A percentile compares a stretch with the other conserved stretches of the same genome.
phyloP scores from a whole-genome alignment of 2,329 filamentous ascomycete species.

The Didymella lethalis region DNA sequence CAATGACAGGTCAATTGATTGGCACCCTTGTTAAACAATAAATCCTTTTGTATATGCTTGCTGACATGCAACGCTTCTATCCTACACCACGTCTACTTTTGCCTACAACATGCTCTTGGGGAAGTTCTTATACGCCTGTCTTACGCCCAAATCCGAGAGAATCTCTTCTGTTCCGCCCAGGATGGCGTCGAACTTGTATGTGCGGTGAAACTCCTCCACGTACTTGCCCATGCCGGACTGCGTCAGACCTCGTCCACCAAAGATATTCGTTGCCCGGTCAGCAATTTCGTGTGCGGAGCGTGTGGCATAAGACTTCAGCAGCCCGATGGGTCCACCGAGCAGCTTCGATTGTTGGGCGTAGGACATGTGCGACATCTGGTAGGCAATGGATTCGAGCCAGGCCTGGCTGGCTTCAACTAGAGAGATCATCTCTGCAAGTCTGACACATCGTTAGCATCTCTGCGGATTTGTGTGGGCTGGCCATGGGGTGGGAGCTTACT shows the following conservation, averaged over 20 bases:
- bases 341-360: conserved; percentile 78
- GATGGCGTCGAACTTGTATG: conserved; percentile 74
- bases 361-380: conserved; percentile 87
- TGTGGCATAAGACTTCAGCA: conserved; percentile 81
- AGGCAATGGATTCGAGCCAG: conserved; percentile 84
- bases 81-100: conserved; percentile 16
- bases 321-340: conserved; percentile 80
- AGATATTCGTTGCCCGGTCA: conserved; percentile 85
- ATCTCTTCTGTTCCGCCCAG: conserved; percentile 86
- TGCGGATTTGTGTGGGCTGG: not conserved
- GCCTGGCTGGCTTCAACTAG: conserved; percentile 82
- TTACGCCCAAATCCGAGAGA: conserved; percentile 78
- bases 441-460: conserved; percentile 37
- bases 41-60: conserved; percentile 1
- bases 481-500: conserved; percentile 59
- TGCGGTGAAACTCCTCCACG: conserved; percentile 84
- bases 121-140: conserved; percentile 84
- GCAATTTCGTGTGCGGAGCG: conserved; percentile 82
- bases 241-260: conserved; percentile 81
- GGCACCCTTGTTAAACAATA: conserved; percentile 1
- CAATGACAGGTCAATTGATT: conserved; percentile 7
- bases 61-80: conserved; percentile 18
- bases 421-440: conserved; percentile 85
- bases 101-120: conserved; percentile 80
- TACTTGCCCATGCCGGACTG: conserved; percentile 83